Evolutionary conservation across 768 basidiomycete genomes (phyloP), one percentile per base, ranked within the genome.

Genomic region (Hydnomerulius pinastri): DNA sequence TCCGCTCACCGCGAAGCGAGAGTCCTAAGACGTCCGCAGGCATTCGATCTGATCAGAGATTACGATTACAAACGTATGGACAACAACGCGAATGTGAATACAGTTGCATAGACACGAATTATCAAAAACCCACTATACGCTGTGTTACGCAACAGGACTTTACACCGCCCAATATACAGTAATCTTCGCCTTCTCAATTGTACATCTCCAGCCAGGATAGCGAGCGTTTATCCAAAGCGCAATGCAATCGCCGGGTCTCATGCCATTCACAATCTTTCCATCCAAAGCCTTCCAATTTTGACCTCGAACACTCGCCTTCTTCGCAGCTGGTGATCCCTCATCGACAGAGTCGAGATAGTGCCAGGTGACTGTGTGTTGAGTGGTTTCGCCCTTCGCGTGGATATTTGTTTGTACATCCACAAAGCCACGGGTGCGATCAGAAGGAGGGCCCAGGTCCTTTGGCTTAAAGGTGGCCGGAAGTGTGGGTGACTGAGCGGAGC

Each of bases 151-250:
- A n/a, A n/a, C n/a, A n/a, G n/a, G 12, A 25, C 42, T 41, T 43
- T 40, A 52, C 30, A 28, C 24, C 10, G 48, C 51, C 51, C 51
- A 53, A 50, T 53, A 42, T 13, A 53, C 40, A 18, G 23, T 36
- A 20, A 48, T 52, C 15, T 25, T 36, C 7, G 39, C 46, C 38
- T 48, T 48, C 24, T 17, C 12, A 13, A 48, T 29, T 9, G 32
- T 25, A 10, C 32, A 36, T 24, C 4, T 13, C 36, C 44, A 37
- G 9, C 15, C 28, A 17, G 33, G 45, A 33, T 28, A 29, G 11
- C 50, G 50, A 30, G 50, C 35, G 15, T 36, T 46, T 45, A 51
- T 51, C 50, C 50, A 51, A 15, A 46, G 38, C n/a, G 50, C 29
- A 39, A 51, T 51, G 21, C 44, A 51, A 39, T 51, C 50, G 1